A percentile compares a stretch with the other conserved stretches of the same genome.
phyloP scores from a whole-genome alignment of 2,329 filamentous ascomycete species.

The Neopestalotiopsis rosae region DNA sequence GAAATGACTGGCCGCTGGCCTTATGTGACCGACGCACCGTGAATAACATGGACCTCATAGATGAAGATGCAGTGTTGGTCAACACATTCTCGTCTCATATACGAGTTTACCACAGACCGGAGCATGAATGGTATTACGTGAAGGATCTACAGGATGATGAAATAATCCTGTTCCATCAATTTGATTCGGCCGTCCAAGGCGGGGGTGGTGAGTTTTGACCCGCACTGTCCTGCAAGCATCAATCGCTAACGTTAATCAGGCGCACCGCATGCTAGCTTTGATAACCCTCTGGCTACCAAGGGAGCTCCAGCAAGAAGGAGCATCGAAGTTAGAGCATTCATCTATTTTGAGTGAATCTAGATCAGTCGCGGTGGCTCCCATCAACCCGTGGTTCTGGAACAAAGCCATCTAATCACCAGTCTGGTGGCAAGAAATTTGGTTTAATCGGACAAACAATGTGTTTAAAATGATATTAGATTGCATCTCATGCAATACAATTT shows the following conservation, averaged over 20 bases:
- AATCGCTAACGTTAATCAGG: neutral
- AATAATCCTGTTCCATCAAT: neutral
- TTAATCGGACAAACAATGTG: too few species aligned
- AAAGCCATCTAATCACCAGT: too few species aligned
- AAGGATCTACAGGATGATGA: neutral
- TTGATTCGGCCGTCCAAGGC: neutral
- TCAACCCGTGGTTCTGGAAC: too few species aligned
- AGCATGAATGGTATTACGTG: neutral
- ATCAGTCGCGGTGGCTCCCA: too few species aligned
- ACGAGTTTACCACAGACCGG: neutral
- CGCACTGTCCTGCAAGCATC: neutral
- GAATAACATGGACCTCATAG: neutral
- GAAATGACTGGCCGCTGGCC: conserved; percentile 2
- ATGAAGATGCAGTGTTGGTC: neutral
- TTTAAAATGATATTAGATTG: too few species aligned
- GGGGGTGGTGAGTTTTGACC: neutral
- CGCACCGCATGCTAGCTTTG: neutral
- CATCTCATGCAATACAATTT: too few species aligned
- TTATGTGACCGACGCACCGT: neutral
- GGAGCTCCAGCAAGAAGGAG: neutral
- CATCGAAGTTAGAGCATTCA: neutral
- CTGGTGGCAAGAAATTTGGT: too few species aligned
- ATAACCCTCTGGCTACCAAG: neutral
- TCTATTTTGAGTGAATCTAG: neutral
- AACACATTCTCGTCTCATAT: neutral